Base-by-base conservation (phyloP, 345 rosid genomes). In the Rhodamnia rubescens region DNA sequence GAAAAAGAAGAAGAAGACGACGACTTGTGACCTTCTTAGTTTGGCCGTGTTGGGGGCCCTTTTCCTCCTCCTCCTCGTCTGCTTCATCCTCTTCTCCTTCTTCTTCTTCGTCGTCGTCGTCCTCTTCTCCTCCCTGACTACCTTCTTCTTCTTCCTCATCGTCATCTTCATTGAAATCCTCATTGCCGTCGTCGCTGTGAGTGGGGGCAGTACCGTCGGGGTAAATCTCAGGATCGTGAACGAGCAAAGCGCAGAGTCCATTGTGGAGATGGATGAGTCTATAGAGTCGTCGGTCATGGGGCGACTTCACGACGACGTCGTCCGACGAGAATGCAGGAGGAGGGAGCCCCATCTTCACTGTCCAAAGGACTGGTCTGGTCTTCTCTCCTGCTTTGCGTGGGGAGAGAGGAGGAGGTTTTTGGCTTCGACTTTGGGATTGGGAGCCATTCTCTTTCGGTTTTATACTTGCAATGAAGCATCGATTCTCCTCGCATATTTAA, bases 221-320 rank as follows among this genome's bases (percentile, higher is more conserved):
- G 84, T 91, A 95, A 88, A 96, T 95, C 91, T 96, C 97, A 51
- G 99, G 98, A 91, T 97, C 99, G 89, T 97, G 98, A 86, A 97
- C 92, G 74, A 97, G 95, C 87, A 97, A 90, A 86, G 97, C 96
- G 85, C 90, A 91, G 85, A 97, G 94, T 24, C 98, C 98, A 53
- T 94, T 97, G 58, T 92, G 89, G 53, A 97, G 94, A 83, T 92
- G 91, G 84, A 95, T 87, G 82, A 91, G 87, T 86, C 99, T 89
- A 91, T 97, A 97, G 10, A 95, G 87, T 16, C 96, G 93, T 85
- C 89, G 87, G 87, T 97, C 99, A 85, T 94, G 92, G 3, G 98
- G 99, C 20, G 99, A 93, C 88, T 95, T 97, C 24, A 97, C 86
- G n/a, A 97, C 98, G 24, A 90, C 81, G 53, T 87, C 90, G 88